Evolutionary conservation across 495 filamentous ascomycete genomes (phyloP).

Genomic region (Lophiotrema nucula): DNA sequence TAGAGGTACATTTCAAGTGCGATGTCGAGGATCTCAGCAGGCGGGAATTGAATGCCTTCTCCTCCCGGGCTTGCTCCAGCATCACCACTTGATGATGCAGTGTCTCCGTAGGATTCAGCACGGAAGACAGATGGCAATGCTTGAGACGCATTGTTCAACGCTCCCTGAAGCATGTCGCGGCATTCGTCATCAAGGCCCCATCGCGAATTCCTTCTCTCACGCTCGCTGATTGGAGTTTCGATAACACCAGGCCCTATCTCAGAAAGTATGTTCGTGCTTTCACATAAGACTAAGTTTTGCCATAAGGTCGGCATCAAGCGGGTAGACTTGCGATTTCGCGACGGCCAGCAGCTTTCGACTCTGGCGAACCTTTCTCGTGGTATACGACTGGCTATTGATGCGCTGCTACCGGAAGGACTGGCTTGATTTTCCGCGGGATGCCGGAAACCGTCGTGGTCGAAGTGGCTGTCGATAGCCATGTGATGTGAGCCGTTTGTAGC

Average conservation of each 20-base stretch:
- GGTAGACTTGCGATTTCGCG: constrained; percentile 45
- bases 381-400: constrained; percentile 42
- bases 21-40: constrained; percentile 56
- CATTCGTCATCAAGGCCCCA: constrained; percentile 54
- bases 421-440: constrained; percentile 35
- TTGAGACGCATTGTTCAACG: constrained; percentile 32
- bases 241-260: constrained; percentile 31
- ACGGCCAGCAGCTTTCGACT: constrained; percentile 53
- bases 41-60: constrained; percentile 46
- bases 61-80: constrained; percentile 28
- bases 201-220: constrained; percentile 43
- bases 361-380: constrained; percentile 51
- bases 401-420: constrained; percentile 32
- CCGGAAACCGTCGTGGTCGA: constrained; percentile 32
- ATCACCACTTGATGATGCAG: constrained; percentile 35
- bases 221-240: constrained; percentile 31
- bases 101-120: constrained; percentile 27
- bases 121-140: constrained; percentile 6
- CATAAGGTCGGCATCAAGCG: constrained; percentile 53
- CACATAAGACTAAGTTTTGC: constrained; percentile 47
- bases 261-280: constrained; percentile 50
- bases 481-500: constrained; percentile 18
- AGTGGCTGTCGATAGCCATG: constrained; percentile 28
- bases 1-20: constrained; percentile 56
- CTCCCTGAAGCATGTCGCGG: constrained; percentile 45